Evolutionary conservation across 352 stramenopile species (phyloP).

Genomic region (Thalassiosira hispida): DNA sequence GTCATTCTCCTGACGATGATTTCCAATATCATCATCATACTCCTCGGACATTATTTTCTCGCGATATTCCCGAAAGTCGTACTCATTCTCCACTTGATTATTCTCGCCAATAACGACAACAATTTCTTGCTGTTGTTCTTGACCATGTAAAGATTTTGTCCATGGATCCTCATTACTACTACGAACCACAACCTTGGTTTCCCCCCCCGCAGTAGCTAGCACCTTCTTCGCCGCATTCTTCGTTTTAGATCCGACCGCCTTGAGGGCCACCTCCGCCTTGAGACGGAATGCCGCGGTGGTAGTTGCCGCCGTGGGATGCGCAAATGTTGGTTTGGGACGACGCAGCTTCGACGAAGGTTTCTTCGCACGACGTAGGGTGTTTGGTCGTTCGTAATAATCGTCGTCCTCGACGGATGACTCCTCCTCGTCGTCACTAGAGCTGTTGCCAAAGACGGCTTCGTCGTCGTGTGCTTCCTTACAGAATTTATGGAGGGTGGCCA

Average conservation of each 20-base stretch:
- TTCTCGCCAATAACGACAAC: neutral
- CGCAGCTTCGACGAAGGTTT: neutral
- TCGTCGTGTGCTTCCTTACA: slow-evolving; percentile 25
- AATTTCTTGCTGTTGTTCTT: neutral
- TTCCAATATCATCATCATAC: neutral
- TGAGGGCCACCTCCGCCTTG: slow-evolving; percentile 40
- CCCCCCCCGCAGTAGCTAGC: neutral
- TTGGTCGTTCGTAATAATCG: slow-evolving; percentile 10
- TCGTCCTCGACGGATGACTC: slow-evolving; percentile 3
- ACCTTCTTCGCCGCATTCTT: slow-evolving; percentile 6
- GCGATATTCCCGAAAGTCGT: slow-evolving; percentile 32
- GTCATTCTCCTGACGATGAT: neutral
- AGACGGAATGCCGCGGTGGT: slow-evolving; percentile 39
- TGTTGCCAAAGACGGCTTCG: too few species aligned
- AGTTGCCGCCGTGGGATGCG: slow-evolving; percentile 17
- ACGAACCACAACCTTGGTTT: slow-evolving; percentile 13
- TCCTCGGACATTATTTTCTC: slow-evolving; percentile 5
- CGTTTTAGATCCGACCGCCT: slow-evolving; percentile 14
- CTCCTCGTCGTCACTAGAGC: slow-evolving; percentile 9
- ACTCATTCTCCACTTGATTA: slow-evolving; percentile 34
- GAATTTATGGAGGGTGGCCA: slow-evolving; percentile 42
- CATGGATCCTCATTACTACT: too few species aligned
- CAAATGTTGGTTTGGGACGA: neutral
- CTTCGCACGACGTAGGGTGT: slow-evolving; percentile 2
- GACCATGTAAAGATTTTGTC: too few species aligned